These are phyloP conservation scores for Dactylella cylindrospora DNA, from an alignment of 2,329 filamentous ascomycete species.

Conservation along the genomic window DNA sequence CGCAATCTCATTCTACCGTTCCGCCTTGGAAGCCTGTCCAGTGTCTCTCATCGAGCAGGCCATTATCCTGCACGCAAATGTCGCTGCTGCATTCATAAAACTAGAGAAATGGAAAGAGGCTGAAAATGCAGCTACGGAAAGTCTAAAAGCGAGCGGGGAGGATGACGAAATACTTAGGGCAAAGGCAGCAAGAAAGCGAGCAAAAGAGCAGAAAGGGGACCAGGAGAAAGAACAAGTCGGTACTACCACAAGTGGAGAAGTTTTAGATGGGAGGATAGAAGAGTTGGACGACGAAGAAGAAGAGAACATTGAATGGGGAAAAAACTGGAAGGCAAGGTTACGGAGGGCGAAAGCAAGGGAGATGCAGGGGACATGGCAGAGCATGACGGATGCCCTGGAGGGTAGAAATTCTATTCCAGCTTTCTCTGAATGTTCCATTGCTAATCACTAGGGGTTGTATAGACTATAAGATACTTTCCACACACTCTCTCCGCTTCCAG, in stretches of 20 bases:
- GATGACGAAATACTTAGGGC: conserved; percentile 26
- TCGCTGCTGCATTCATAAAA: conserved; percentile 37
- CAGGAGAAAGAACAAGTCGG: conserved; percentile 15
- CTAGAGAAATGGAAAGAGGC: conserved; percentile 42
- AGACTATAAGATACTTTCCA: conserved; percentile 40
- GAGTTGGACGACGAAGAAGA: conserved; percentile 35
- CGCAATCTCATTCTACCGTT: conserved; percentile 41
- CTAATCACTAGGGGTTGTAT: neutral
- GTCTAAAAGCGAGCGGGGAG: conserved; percentile 31
- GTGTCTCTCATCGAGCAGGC: conserved; percentile 8
- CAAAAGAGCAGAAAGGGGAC: conserved; percentile 16
- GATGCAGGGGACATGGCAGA: conserved; percentile 42
- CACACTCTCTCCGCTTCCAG: conserved; percentile 13
- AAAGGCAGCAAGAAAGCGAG: conserved; percentile 10
- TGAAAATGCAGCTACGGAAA: conserved; percentile 31
- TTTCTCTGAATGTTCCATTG: neutral
- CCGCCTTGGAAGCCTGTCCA: conserved; percentile 34
- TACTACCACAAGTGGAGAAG: conserved; percentile 4
- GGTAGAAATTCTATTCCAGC: conserved; percentile 7
- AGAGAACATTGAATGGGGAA: conserved; percentile 30
- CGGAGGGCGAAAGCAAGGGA: conserved; percentile 42
- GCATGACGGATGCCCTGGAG: conserved; percentile 27
- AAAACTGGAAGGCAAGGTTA: conserved; percentile 42
- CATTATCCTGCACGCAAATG: conserved; percentile 34
- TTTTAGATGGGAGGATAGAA: conserved; percentile 29